phyloP scores from a whole-genome alignment of 305 asterid genomes.

The Solanum hybrid region DNA sequence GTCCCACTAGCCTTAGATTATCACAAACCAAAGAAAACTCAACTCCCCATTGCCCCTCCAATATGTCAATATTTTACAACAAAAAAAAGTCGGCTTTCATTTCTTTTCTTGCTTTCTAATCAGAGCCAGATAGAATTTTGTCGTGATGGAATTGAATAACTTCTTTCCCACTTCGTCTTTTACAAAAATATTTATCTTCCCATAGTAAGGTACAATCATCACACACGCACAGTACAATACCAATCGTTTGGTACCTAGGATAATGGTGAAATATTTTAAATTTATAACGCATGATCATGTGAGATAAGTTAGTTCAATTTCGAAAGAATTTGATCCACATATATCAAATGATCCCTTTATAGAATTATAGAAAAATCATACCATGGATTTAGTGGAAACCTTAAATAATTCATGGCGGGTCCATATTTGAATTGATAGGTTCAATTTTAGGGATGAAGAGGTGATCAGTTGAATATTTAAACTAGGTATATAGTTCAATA shows the following conservation, averaged over 20 bases:
- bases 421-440: not conserved
- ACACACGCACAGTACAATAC: not conserved
- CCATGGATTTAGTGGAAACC: constrained; percentile 14
- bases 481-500: not conserved
- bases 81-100: not conserved
- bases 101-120: not conserved
- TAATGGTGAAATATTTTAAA: not conserved
- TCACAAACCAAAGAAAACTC: not conserved
- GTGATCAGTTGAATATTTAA: not conserved
- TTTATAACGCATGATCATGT: not conserved
- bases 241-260: not conserved
- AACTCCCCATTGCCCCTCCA: not conserved
- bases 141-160: constrained; percentile 1
- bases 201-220: not conserved
- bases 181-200: not conserved
- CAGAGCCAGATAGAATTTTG: constrained; percentile 1
- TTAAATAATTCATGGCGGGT: not conserved
- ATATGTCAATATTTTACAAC: not conserved
- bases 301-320: not conserved
- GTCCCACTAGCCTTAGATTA: constrained; percentile 6
- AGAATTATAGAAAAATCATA: not conserved
- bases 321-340: not conserved
- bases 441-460: not conserved
- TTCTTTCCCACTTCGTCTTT: constrained; percentile 18
- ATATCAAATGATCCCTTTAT: not conserved